A percentile compares a stretch with the other conserved stretches of the same genome.
Evolutionary conservation across 2,329 filamentous ascomycete genomes (phyloP).

Genomic region (Knufia fluminis): DNA sequence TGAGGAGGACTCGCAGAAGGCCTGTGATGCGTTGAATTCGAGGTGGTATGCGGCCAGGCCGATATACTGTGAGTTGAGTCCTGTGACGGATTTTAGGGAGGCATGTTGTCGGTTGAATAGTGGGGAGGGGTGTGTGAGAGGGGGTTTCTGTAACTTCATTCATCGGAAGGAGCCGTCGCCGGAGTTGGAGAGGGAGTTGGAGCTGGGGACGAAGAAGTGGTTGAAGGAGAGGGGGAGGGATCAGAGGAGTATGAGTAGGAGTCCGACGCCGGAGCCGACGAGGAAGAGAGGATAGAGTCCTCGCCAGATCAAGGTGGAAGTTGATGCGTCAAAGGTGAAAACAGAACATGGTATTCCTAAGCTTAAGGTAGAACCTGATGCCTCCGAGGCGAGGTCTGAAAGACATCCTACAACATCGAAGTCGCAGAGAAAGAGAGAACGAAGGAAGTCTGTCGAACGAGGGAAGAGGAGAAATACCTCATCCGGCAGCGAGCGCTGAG

Average conservation of each 20-base stretch:
- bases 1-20: constrained; percentile 87
- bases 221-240: constrained; percentile 75
- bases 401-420: too few relatives aligned
- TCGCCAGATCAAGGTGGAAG: not conserved
- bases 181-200: constrained; percentile 80
- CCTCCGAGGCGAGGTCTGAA: too few relatives aligned
- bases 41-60: constrained; percentile 96
- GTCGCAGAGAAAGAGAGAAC: too few relatives aligned
- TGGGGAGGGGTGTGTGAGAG: constrained; percentile 89
- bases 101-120: constrained; percentile 91
- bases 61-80: constrained; percentile 95
- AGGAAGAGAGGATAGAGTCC: constrained; percentile 46
- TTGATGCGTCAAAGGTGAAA: not conserved
- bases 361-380: too few relatives aligned
- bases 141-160: constrained; percentile 99
- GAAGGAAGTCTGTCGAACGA: too few relatives aligned
- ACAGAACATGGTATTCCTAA: too few relatives aligned
- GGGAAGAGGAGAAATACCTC: too few relatives aligned
- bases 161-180: constrained; percentile 89
- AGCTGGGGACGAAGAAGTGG: constrained; percentile 93
- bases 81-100: constrained; percentile 96
- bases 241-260: constrained; percentile 69
- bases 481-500: too few relatives aligned
- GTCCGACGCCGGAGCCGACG: constrained; percentile 76
- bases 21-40: constrained; percentile 86